Conservation (phyloP, 2,329 filamentous ascomycete genomes). For the Chaetomium strumarium region DNA sequence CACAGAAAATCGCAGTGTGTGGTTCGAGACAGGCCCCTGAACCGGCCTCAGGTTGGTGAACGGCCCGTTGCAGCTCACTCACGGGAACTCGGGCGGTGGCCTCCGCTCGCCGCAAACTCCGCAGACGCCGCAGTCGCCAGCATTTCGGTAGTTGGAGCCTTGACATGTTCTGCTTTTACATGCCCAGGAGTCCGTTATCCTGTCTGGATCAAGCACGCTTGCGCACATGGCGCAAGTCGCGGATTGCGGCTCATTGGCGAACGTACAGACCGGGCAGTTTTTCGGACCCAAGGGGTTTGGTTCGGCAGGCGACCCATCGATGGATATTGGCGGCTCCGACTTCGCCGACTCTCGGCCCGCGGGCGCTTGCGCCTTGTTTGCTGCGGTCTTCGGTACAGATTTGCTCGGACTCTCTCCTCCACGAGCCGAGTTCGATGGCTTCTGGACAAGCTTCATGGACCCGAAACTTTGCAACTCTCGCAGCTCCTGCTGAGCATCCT, state of each 20-base stretch:
- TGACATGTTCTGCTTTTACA: constrained; percentile 54
- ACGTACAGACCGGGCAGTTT: constrained; percentile 61
- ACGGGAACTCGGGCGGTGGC: constrained; percentile 2
- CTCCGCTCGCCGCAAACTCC: constrained; percentile 47
- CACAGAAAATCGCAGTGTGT: background rate
- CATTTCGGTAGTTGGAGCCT: constrained; percentile 57
- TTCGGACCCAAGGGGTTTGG: background rate
- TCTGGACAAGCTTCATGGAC: constrained; percentile 14
- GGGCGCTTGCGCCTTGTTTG: background rate
- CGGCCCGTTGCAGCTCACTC: background rate
- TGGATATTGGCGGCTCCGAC: background rate
- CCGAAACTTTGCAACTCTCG: constrained; percentile 53
- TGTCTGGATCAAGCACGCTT: constrained; percentile 56
- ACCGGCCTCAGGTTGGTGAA: background rate
- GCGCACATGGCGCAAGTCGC: constrained; percentile 63
- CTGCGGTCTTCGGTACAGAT: background rate
- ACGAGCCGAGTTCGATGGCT: background rate
- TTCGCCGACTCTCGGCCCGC: background rate
- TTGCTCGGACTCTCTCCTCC: constrained; percentile 1
- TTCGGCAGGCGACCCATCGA: background rate
- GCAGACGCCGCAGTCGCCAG: constrained; percentile 63
- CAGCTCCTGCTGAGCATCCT: constrained; percentile 56
- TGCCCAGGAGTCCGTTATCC: constrained; percentile 55
- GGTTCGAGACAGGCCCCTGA: background rate
- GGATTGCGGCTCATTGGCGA: constrained; percentile 49